Percentiles rank a stretch among this genome's conserved stretches.
Evolutionary conservation across 371 early-diverging fungal species (phyloP).

Genomic region (Mucor racemosus): DNA sequence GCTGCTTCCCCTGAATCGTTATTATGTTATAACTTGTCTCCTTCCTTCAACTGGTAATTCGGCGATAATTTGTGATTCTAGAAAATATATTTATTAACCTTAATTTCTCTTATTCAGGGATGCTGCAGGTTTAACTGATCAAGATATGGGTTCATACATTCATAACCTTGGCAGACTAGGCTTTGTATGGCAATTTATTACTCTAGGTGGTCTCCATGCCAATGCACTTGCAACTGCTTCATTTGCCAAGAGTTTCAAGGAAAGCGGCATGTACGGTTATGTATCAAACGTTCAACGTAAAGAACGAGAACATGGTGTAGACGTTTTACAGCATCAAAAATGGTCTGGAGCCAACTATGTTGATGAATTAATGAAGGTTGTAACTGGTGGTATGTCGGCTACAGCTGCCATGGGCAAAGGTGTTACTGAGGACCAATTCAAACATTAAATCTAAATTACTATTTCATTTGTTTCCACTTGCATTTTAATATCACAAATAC

Average conservation of each 20-base stretch:
- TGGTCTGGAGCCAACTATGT: constrained; percentile 98
- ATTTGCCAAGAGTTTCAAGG: constrained; percentile 91
- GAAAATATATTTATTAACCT: not conserved
- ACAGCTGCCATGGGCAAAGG: constrained; percentile 98
- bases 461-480: not conserved
- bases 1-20: constrained; percentile 60
- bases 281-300: constrained; percentile 93
- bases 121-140: constrained; percentile 92
- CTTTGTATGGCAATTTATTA: constrained; percentile 98
- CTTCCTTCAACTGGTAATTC: constrained; percentile 98
- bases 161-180: constrained; percentile 88
- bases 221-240: constrained; percentile 83
- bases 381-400: constrained; percentile 91
- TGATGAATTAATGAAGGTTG: constrained; percentile 91
- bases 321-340: constrained; percentile 95
- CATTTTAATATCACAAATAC: constrained; percentile 1
- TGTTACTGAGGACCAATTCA: constrained; percentile 86
- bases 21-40: constrained; percentile 96
- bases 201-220: constrained; percentile 96
- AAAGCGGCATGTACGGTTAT: constrained; percentile 95
- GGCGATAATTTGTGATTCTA: not conserved
- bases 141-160: constrained; percentile 86
- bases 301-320: constrained; percentile 90
- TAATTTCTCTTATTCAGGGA: constrained; percentile 38
- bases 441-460: constrained; percentile 14